These are phyloP conservation scores for Lunularia cruciata DNA, from an alignment of 225 moss, liverwort and hornwort genomes.

Conservation along the genomic window DNA sequence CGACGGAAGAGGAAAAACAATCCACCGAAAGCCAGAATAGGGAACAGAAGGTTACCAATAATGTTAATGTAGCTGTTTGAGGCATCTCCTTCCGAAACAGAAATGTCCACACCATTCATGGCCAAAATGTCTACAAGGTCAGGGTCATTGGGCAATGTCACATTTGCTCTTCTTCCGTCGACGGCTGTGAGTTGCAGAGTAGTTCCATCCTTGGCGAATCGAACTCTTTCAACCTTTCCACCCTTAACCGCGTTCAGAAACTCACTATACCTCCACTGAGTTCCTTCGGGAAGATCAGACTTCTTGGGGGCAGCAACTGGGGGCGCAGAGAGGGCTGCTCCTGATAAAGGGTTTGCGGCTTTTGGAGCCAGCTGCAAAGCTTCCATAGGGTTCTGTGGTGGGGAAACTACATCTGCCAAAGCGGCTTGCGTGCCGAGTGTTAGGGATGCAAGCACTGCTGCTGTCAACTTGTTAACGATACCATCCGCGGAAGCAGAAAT, in stretches of 20 bases:
- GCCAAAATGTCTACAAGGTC: slow-evolving; percentile 54
- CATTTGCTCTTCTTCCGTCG: slow-evolving; percentile 51
- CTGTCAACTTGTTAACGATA: slow-evolving; percentile 26
- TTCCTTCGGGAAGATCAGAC: slow-evolving; percentile 48
- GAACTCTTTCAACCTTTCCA: slow-evolving; percentile 51
- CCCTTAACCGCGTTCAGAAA: slow-evolving; percentile 52
- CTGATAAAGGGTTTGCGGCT: slow-evolving; percentile 27
- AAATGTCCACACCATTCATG: slow-evolving; percentile 49
- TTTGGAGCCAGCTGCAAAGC: slow-evolving; percentile 33
- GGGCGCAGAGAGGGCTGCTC: slow-evolving; percentile 36
- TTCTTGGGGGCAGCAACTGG: slow-evolving; percentile 44
- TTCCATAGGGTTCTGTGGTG: slow-evolving; percentile 34
- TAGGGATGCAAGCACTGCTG: slow-evolving; percentile 43
- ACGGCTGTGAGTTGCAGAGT: slow-evolving; percentile 47
- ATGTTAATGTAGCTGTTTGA: slow-evolving; percentile 48
- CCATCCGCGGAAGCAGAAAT: slow-evolving; percentile 22
- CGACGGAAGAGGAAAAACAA: slow-evolving; percentile 55
- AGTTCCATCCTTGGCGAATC: slow-evolving; percentile 50
- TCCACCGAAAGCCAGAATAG: slow-evolving; percentile 53
- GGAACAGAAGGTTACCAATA: slow-evolving; percentile 49
- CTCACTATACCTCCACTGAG: slow-evolving; percentile 55
- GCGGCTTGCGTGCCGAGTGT: slow-evolving; percentile 33
- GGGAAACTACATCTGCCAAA: slow-evolving; percentile 36
- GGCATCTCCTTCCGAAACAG: slow-evolving; percentile 50
- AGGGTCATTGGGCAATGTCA: slow-evolving; percentile 51